phyloP scores from a whole-genome alignment of 2,329 filamentous ascomycete genomes.

The Xylariomycetidae sp. region DNA sequence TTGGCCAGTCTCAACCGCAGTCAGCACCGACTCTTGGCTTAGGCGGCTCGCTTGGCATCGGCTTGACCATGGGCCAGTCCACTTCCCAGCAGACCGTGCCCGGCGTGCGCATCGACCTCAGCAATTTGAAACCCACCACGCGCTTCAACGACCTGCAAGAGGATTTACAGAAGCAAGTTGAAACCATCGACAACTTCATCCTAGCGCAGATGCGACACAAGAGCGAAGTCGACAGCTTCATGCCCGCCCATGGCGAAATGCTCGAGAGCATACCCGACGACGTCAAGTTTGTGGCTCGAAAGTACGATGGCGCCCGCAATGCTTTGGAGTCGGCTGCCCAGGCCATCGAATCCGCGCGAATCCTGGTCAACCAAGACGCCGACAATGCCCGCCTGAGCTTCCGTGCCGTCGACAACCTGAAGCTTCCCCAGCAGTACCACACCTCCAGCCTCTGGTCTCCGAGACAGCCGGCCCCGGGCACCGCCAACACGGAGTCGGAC shows the following conservation, averaged over 20 bases:
- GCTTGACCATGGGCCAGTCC: conserved; percentile 43
- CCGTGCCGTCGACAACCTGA: conserved; percentile 40
- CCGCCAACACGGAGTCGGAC: conserved; percentile 38
- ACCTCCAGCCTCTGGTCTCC: conserved; percentile 37
- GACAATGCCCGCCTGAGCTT: conserved; percentile 38
- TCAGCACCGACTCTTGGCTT: conserved; percentile 15
- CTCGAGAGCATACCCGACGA: conserved; percentile 42
- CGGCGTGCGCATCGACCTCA: conserved; percentile 72
- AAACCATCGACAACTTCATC: conserved; percentile 73
- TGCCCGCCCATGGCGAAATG: conserved; percentile 50
- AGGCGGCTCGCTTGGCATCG: conserved; percentile 22
- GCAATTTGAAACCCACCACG: conserved; percentile 76
- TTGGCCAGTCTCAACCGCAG: conserved; percentile 18
- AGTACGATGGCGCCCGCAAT: conserved; percentile 37
- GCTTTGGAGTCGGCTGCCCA: conserved; percentile 35
- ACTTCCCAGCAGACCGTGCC: conserved; percentile 51
- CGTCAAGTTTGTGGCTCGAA: conserved; percentile 37
- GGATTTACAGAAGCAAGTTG: conserved; percentile 71
- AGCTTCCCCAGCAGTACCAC: conserved; percentile 44
- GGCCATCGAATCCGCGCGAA: conserved; percentile 35
- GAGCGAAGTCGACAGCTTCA: conserved; percentile 66
- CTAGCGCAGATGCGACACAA: conserved; percentile 72
- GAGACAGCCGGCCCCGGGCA: conserved; percentile 33
- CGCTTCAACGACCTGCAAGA: conserved; percentile 87
- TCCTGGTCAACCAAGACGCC: conserved; percentile 35